These are phyloP conservation scores for Carex pumila DNA, from an alignment of 176 grass and related monocot species.

Conservation along the genomic window DNA sequence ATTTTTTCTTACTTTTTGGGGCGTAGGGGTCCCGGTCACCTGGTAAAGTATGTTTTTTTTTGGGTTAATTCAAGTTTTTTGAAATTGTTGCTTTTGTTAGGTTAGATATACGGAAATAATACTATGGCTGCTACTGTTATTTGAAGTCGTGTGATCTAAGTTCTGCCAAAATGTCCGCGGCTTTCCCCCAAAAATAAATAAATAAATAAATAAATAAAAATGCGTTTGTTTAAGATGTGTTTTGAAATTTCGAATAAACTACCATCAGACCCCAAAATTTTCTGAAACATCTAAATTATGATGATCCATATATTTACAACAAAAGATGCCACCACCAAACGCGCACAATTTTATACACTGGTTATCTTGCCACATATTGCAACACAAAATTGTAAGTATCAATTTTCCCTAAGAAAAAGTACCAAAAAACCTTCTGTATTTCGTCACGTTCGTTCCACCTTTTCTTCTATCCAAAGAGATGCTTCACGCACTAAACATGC, in stretches of 20 bases:
- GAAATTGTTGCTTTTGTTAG: too few species aligned
- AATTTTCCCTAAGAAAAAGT: not conserved
- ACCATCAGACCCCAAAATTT: not conserved
- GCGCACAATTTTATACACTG: not conserved
- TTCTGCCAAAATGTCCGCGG: too few species aligned
- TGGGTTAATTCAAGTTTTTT: too few species aligned
- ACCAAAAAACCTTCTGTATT: not conserved
- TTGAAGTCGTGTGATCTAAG: too few species aligned
- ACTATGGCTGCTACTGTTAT: too few species aligned
- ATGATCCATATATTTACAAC: slow-evolving; percentile 7
- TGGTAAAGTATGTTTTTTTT: too few species aligned
- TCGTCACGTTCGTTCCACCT: not conserved
- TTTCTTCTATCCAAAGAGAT: not conserved
- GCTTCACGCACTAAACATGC: slow-evolving; percentile 14
- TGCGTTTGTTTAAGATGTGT: not conserved
- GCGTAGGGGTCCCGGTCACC: not conserved
- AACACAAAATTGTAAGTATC: slow-evolving; percentile 6
- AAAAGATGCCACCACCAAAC: not conserved
- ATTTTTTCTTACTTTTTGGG: not conserved
- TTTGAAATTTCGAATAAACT: not conserved
- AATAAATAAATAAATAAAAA: too few species aligned
- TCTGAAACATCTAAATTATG: not conserved
- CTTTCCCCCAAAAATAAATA: not conserved
- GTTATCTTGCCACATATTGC: slow-evolving; percentile 13
- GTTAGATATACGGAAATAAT: too few species aligned